Base-by-base conservation (phyloP, 2,329 filamentous ascomycete genomes). In the Tolypocladium capitatum region DNA sequence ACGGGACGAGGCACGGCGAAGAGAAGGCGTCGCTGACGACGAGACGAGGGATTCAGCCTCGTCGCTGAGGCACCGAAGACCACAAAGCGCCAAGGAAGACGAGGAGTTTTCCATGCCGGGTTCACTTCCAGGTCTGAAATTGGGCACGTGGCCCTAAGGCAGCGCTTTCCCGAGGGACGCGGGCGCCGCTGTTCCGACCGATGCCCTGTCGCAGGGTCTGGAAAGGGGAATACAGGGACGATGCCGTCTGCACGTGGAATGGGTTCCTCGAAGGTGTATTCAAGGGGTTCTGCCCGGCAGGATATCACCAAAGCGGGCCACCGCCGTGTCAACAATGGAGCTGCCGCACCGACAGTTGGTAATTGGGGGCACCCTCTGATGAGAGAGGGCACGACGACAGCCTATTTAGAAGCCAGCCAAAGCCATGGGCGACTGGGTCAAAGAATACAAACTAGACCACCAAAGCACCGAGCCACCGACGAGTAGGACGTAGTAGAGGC, bases 401-500 rank as follows among this genome's bases (percentile, higher is more conserved):
- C 20, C 27, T 30, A n/a, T 13, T 20, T 53, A 61, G 45, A 66
- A 60, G 35, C 52, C 27, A 31, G 56, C 55, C 28, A 67, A 43
- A 32, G 62, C 59, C 56, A 60, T 50, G 4, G 57, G 50, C 41
- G 64, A 63, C 57, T 82, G 73, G 1, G 90, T 94, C 64, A 92
- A 68, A 1, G 73, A 67, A 71, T 84, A 91, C 44, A 97, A 60
- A 45, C 77, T 71, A 55, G 64, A 73, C 63, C 81, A 88, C 71
- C 92, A 98, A 3, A 73, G 70, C 41, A 79, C 64, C 2, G 84
- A 80, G 1, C 92, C 92, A 0, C 65, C 72, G 1, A 92, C 68
- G 2, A 97, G 72, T 41, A 96, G 64, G 2, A 76, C 49, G 62
- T 97, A 97, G 63, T 97, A 97, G 1, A 76, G 70, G 3, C 84